Evolutionary conservation across 129 eudicot species (phyloP), one percentile per base, ranked within the genome.

Genomic region (Solidago caesia): DNA sequence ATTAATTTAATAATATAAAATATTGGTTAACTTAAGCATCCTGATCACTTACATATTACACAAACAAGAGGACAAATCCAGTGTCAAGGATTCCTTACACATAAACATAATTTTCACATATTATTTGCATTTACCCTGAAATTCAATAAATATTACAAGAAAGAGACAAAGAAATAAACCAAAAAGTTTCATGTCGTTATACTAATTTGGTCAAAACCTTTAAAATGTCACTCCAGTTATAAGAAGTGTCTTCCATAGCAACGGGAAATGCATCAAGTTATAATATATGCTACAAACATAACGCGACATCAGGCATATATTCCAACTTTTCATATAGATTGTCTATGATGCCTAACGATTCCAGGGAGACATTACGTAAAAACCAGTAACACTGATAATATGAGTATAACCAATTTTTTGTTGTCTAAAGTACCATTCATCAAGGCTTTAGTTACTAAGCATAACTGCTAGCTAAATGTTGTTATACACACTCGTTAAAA

Each of bases 191-290:
- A 3, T 3, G 2, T 33, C 1, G 3, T 33, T 33, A 33, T 33
- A 33, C 39, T 33, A 33, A 33, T 33, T 33, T 33, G 3, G 39
- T 33, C 47, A 61, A 60, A 47, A 60, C 59, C 53, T 26, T 60
- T 27, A 63, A 7, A 61, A 29, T 27, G 11, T 29, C 70, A 29
- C 49, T n/a, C 47, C 70, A 47, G 48, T 47, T 62, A 74, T 64
- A 47, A 26, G 4, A 46, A 74, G 8, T 8, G 25, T 44, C 15
- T 72, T 56, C 67, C 42, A 63, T 56, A 67, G 46, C 15, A 69
- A 27, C 45, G 10, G 47, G 6, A 15, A 51, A 70, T 12, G 29
- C 33, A 44, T 14, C 61, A 56, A 33, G 3, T 33, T n/a, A 63
- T 63, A 63, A 13, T 39, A 13, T 16, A 63, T 39, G 46, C 46